These are phyloP conservation scores for Penicillium robsamsonii DNA, from an alignment of 495 filamentous ascomycete genomes.

Conservation along the genomic window DNA sequence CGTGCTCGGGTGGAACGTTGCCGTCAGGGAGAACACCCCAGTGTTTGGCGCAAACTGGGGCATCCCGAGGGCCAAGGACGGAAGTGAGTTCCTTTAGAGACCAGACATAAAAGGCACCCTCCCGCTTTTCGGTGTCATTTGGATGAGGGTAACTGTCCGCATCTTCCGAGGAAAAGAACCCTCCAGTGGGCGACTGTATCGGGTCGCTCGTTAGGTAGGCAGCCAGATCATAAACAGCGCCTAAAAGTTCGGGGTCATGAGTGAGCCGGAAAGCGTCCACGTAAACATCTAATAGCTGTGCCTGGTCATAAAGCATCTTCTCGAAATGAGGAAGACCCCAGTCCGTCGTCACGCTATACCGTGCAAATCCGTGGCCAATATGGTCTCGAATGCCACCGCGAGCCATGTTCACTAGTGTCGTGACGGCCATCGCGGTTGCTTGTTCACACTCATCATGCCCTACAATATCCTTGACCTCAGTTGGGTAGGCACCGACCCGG, in stretches of 20 bases:
- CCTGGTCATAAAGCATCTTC: conserved; percentile 97
- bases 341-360: conserved; percentile 86
- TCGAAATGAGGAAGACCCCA: conserved; percentile 96
- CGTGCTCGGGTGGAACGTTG: conserved; percentile 80
- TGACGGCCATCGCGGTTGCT: conserved; percentile 77
- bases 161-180: conserved; percentile 87
- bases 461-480: conserved; percentile 76
- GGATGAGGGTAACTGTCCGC: conserved; percentile 79
- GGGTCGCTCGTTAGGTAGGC: conserved; percentile 72
- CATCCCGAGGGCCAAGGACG: conserved; percentile 68
- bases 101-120: conserved; percentile 96
- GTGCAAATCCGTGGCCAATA: conserved; percentile 84
- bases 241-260: conserved; percentile 67
- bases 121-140: conserved; percentile 79
- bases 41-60: conserved; percentile 74
- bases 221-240: conserved; percentile 77
- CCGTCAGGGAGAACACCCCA: conserved; percentile 86
- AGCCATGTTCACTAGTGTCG: conserved; percentile 78
- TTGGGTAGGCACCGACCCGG: conserved; percentile 68
- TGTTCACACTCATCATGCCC: conserved; percentile 73
- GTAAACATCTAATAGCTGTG: conserved; percentile 80
- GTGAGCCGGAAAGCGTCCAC: conserved; percentile 82
- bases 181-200: conserved; percentile 65
- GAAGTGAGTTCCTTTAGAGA: conserved; percentile 82
- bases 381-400: conserved; percentile 90